These are phyloP conservation scores for Dothideomycetes sp. DNA, from an alignment of 2,329 filamentous ascomycete genomes.

Conservation along the genomic window DNA sequence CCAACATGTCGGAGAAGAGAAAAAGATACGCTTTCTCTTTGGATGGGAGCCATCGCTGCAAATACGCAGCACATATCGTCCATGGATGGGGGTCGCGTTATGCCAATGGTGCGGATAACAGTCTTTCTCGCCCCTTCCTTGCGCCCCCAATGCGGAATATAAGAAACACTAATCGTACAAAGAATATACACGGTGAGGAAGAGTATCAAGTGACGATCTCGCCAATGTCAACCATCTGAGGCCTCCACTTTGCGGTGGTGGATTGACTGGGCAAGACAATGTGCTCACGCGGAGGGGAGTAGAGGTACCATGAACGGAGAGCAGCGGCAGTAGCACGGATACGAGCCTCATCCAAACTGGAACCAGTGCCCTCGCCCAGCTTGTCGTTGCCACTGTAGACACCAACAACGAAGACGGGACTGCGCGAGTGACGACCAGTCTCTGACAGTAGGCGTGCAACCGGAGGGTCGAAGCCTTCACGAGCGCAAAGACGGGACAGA, in stretches of 20 bases:
- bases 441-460: conserved; percentile 82
- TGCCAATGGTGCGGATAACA: no score
- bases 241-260: conserved; percentile 37
- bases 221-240: conserved; percentile 49
- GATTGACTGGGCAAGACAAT: conserved; percentile 44
- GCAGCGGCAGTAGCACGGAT: conserved; percentile 73
- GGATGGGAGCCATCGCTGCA: neutral
- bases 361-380: conserved; percentile 79
- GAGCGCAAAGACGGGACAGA: conserved; percentile 68
- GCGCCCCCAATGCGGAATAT: conserved; percentile 1
- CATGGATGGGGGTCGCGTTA: no score
- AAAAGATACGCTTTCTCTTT: neutral
- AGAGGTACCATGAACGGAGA: conserved; percentile 92
- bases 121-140: no score
- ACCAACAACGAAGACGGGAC: conserved; percentile 86
- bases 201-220: conserved; percentile 40
- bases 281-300: conserved; percentile 58
- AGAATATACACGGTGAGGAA: conserved; percentile 5
- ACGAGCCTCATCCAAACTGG: conserved; percentile 68
- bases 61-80: conserved; percentile 6
- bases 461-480: conserved; percentile 82
- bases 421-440: conserved; percentile 74
- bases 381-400: conserved; percentile 88
- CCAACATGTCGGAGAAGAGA: conserved; percentile 1
- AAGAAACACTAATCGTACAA: conserved; percentile 9